phyloP scores from a whole-genome alignment of 2,329 filamentous ascomycete genomes.

The Aspergillus sergii region DNA sequence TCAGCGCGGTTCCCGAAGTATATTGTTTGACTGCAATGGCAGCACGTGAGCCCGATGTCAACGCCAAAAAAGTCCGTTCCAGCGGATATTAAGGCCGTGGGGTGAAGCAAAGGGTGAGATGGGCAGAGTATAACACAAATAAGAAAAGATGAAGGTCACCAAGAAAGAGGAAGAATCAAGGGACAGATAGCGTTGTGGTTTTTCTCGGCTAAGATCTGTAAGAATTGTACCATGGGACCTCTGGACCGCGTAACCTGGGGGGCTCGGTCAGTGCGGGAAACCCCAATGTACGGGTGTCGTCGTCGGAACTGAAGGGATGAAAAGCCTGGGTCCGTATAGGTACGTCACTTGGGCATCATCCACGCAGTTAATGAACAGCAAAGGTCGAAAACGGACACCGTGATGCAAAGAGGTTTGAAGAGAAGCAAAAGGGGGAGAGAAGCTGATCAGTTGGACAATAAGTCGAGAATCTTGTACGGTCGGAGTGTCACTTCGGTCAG shows the following conservation, averaged over 20 bases:
- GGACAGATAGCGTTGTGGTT: conserved; percentile 5
- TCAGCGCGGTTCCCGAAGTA: conserved; percentile 10
- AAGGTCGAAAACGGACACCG: background rate
- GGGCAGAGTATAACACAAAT: background rate
- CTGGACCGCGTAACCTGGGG: conserved; percentile 22
- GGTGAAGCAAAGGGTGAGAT: conserved; percentile 3
- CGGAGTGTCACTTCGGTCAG: conserved; percentile 14
- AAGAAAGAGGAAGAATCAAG: conserved; percentile 5
- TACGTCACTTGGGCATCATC: conserved; percentile 22
- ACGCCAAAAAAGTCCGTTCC: conserved; percentile 10
- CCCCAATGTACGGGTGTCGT: background rate
- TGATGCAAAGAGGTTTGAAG: background rate
- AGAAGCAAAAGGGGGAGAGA: background rate
- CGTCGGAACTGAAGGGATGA: background rate
- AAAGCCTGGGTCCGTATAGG: background rate
- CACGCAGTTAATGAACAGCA: background rate
- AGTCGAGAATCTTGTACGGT: conserved; percentile 7
- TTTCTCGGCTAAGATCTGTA: conserved; percentile 21
- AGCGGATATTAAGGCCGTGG: background rate
- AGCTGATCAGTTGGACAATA: conserved; percentile 3
- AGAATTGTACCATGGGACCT: conserved; percentile 27
- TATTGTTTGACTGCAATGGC: background rate
- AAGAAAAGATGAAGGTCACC: background rate
- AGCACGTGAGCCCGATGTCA: background rate
- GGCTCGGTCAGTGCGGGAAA: conserved; percentile 13